Percentiles rank a stretch among this genome's conserved stretches.
These are phyloP conservation scores for Thinopyrum elongatum DNA, from an alignment of 176 grass and related monocot species.

Conservation along the genomic window DNA sequence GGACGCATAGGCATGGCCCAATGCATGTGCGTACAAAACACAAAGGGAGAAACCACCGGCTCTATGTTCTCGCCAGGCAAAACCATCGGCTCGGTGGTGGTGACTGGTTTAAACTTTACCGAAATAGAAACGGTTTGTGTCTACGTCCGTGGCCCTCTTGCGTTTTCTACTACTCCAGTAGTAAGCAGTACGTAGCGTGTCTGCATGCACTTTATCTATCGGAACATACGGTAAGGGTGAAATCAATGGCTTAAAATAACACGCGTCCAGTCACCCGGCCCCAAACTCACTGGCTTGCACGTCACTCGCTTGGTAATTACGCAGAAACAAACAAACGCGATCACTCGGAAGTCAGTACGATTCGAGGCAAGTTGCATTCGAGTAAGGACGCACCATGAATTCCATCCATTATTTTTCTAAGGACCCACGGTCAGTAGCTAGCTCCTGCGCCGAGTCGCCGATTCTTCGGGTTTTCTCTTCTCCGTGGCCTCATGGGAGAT, in stretches of 20 bases:
- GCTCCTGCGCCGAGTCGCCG: neutral
- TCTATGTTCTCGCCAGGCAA: neutral
- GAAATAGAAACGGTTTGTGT: neutral
- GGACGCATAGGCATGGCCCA: neutral
- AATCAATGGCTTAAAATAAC: too few species aligned
- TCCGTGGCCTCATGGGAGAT: too few species aligned
- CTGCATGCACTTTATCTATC: too few species aligned
- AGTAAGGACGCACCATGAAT: neutral
- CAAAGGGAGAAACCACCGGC: neutral
- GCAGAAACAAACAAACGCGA: neutral
- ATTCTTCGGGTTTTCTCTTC: neutral
- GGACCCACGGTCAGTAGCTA: neutral
- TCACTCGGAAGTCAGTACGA: neutral
- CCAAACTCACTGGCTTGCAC: neutral
- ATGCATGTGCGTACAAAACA: neutral
- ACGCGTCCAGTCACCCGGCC: neutral
- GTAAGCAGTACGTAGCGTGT: too few species aligned
- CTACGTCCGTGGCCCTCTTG: neutral
- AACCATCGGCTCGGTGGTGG: constrained; percentile 14
- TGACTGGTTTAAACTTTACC: neutral
- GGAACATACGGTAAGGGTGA: too few species aligned
- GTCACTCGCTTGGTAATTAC: neutral
- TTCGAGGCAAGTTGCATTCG: neutral
- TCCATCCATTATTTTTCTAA: neutral
- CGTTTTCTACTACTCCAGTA: too few species aligned